Evolutionary conservation across 139 green algal genomes (phyloP).

Genomic region (Pleodorina starrii): DNA sequence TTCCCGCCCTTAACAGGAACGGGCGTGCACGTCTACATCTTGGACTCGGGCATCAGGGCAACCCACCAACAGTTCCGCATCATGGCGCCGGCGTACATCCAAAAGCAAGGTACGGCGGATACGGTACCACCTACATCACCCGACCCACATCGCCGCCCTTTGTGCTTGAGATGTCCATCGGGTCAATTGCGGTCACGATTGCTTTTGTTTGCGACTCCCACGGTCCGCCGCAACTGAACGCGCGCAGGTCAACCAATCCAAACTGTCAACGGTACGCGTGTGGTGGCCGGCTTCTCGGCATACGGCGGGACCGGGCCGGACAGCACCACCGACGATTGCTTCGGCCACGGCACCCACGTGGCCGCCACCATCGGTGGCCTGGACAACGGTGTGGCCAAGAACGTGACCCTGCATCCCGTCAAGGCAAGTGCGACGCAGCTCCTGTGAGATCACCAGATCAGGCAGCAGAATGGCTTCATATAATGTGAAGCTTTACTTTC

Average conservation of each 20-base stretch:
- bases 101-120: background rate
- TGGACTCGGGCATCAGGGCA: conserved; percentile 81
- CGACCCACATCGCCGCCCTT: no score
- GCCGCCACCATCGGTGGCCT: conserved; percentile 71
- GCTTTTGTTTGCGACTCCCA: no score
- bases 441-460: no score
- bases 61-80: conserved; percentile 66
- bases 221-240: no score
- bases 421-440: no score
- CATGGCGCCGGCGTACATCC: background rate
- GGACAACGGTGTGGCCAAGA: conserved; percentile 80
- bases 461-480: no score
- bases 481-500: no score
- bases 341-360: conserved; percentile 85
- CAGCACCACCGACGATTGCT: conserved; percentile 69
- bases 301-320: background rate
- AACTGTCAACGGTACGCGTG: background rate
- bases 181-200: no score
- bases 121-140: no score
- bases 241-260: background rate
- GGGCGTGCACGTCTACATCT: conserved; percentile 80
- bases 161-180: no score
- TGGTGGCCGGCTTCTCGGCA: conserved; percentile 17
- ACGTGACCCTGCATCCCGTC: conserved; percentile 68
- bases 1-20: conserved; percentile 29